Conservation (phyloP, 768 basidiomycete species). For the Tremella mesenterica region DNA sequence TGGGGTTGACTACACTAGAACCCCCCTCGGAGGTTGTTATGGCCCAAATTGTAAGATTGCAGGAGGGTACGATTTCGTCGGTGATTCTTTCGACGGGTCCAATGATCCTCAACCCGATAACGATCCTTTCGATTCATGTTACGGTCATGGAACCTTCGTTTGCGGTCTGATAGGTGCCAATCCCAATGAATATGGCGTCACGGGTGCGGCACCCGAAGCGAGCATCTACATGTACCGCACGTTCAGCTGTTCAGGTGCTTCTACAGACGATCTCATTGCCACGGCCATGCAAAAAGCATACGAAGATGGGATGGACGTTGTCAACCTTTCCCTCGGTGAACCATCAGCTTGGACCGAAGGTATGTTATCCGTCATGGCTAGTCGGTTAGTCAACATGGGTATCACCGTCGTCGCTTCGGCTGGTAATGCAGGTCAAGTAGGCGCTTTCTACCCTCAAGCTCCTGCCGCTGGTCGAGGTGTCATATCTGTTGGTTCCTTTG, state of each 20-base stretch:
- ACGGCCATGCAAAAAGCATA: constrained; percentile 50
- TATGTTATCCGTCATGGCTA: constrained; percentile 53
- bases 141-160: constrained; percentile 43
- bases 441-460: constrained; percentile 56
- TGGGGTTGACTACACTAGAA: constrained; percentile 40
- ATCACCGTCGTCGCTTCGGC: constrained; percentile 59
- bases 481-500: constrained; percentile 48
- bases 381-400: constrained; percentile 54
- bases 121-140: constrained; percentile 42
- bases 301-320: constrained; percentile 55
- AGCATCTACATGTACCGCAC: constrained; percentile 51
- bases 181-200: constrained; percentile 56
- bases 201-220: constrained; percentile 61
- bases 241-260: constrained; percentile 54
- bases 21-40: constrained; percentile 44
- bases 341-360: constrained; percentile 59
- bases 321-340: constrained; percentile 60
- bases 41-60: constrained; percentile 42
- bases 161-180: constrained; percentile 48
- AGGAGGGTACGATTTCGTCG: constrained; percentile 44
- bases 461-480: constrained; percentile 53
- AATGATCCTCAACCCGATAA: constrained; percentile 32
- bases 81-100: constrained; percentile 33
- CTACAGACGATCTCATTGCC: constrained; percentile 45
- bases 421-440: constrained; percentile 54